phyloP scores from a whole-genome alignment of 495 filamentous ascomycete genomes.

The Penicilliopsis zonata region DNA sequence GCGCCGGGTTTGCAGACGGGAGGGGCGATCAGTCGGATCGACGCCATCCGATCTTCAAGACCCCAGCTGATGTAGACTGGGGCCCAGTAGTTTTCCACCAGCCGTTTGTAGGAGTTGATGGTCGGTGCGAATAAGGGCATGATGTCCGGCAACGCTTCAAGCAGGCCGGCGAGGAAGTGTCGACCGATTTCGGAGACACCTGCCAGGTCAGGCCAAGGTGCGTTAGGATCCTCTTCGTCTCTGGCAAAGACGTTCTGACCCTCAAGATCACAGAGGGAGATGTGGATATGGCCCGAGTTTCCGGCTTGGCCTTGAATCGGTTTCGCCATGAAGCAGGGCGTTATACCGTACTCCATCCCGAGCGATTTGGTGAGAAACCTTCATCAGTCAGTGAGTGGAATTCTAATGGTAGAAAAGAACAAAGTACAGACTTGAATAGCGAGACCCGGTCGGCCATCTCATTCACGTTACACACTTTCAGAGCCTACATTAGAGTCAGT shows the following conservation, averaged over 20 bases:
- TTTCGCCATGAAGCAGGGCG: constrained; percentile 99
- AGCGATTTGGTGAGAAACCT: constrained; percentile 79
- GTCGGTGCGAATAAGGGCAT: constrained; percentile 94
- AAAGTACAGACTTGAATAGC: constrained; percentile 80
- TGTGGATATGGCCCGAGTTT: constrained; percentile 90
- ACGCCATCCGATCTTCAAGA: constrained; percentile 85
- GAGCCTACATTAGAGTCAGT: constrained; percentile 36
- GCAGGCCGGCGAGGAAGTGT: constrained; percentile 85
- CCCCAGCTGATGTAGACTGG: constrained; percentile 97
- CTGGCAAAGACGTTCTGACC: constrained; percentile 71
- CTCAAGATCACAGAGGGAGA: constrained; percentile 55
- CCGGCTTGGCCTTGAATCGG: constrained; percentile 80
- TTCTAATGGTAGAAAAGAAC: too few relatives aligned
- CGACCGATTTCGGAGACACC: constrained; percentile 77
- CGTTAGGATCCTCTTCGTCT: constrained; percentile 51
- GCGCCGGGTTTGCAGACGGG: constrained; percentile 71
- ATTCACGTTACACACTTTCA: constrained; percentile 76
- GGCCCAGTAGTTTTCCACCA: constrained; percentile 99
- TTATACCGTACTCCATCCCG: constrained; percentile 77
- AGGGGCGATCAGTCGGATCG: constrained; percentile 77
- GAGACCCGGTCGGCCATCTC: constrained; percentile 84
- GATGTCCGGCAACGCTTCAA: constrained; percentile 82
- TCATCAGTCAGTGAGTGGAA: too few relatives aligned
- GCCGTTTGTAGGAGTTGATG: constrained; percentile 91
- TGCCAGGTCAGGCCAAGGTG: constrained; percentile 60